Conservation (phyloP, 441 rosid species). For the Mallotus japonicus region DNA sequence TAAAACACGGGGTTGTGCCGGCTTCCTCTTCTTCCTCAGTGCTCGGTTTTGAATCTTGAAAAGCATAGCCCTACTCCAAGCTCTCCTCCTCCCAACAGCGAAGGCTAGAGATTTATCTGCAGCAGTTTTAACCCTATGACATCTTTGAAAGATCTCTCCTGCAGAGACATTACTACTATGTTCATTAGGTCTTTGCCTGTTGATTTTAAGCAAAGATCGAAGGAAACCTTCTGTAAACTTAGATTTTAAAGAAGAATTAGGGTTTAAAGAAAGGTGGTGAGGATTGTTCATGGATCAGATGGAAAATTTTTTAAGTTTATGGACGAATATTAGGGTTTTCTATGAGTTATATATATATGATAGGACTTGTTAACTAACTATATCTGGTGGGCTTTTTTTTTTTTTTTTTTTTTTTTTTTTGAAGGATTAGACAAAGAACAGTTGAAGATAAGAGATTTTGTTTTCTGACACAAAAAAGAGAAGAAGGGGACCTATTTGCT, state of each 20-base stretch:
- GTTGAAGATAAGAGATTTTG: conserved; percentile 21
- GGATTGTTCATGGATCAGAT: conserved; percentile 25
- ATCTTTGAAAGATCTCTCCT: conserved; percentile 23
- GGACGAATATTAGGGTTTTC: conserved; percentile 27
- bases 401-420: neutral
- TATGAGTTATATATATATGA: neutral
- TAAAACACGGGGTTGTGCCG: neutral
- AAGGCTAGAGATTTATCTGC: conserved; percentile 55
- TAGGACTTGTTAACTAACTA: conserved; percentile 2
- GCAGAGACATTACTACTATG: conserved; percentile 4
- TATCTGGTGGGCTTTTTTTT: conserved; percentile 3
- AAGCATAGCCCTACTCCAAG: conserved; percentile 53
- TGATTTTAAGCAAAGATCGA: conserved; percentile 39
- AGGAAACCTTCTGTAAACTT: conserved; percentile 45
- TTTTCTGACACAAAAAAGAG: conserved; percentile 37
- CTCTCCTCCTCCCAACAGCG: conserved; percentile 48
- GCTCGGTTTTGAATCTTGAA: conserved; percentile 31
- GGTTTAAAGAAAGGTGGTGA: conserved; percentile 22
- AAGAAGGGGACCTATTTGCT: conserved; percentile 19
- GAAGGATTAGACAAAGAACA: conserved; percentile 18
- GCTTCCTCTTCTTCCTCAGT: neutral
- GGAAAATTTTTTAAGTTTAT: neutral
- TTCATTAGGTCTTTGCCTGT: neutral
- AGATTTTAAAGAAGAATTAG: conserved; percentile 37
- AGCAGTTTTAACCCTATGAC: conserved; percentile 39